Conservation (phyloP, 495 filamentous ascomycete species). For the Aspergillus funiculosus region DNA sequence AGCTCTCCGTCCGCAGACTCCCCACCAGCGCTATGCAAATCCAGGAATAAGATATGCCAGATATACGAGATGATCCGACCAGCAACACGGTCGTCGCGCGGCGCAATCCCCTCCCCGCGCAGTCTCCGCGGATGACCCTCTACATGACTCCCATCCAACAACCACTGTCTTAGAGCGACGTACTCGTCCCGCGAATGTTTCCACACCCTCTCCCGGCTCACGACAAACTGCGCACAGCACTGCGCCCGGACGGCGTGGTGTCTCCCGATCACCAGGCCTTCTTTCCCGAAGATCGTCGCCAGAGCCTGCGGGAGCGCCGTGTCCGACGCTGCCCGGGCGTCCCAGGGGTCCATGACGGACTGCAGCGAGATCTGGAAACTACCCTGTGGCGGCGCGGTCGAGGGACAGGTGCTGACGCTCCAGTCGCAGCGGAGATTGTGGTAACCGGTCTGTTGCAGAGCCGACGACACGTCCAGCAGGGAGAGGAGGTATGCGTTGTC, state of each 20-base stretch:
- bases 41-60: constrained; percentile 45
- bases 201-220: constrained; percentile 30
- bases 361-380: constrained; percentile 36
- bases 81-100: constrained; percentile 33
- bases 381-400: constrained; percentile 30
- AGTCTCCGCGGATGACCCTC: constrained; percentile 5
- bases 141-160: constrained; percentile 30
- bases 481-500: constrained; percentile 37
- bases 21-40: constrained; percentile 19
- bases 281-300: constrained; percentile 27
- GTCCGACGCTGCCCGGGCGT: constrained; percentile 37
- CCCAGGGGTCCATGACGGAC: constrained; percentile 34
- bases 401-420: constrained; percentile 35
- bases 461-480: constrained; percentile 26
- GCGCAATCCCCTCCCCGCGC: constrained; percentile 20
- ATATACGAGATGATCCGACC: constrained; percentile 38
- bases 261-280: constrained; percentile 20
- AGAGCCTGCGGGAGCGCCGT: constrained; percentile 28
- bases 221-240: constrained; percentile 45
- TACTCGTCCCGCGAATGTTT: constrained; percentile 37
- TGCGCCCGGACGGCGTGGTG: constrained; percentile 35
- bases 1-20: constrained; percentile 25
- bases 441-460: constrained; percentile 33
- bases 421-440: constrained; percentile 45
- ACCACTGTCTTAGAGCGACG: constrained; percentile 39